Evolutionary conservation across 1,284 basidiomycete species (phyloP), one percentile per base, ranked within the genome.

Genomic region (Cystobasidiaceae sp.): DNA sequence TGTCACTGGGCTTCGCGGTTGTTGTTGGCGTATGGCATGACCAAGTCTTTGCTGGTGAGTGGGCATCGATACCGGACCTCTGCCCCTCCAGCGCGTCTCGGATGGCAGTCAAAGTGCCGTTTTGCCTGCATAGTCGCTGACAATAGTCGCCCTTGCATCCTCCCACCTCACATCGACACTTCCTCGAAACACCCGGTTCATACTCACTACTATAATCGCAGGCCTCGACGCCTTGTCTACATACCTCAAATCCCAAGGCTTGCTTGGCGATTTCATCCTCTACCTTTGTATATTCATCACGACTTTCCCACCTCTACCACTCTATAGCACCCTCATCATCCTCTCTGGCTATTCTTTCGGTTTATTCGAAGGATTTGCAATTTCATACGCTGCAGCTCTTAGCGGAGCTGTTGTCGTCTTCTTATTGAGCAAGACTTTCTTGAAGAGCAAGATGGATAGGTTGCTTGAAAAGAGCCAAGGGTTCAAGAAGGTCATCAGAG

Each of bases 281-380:
- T 74, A 76, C 45, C 69, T 75, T 46, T 71, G 77, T 41, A 78
- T 78, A 51, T 75, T 77, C 61, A 68, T 77, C 41, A 78, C 77
- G 1, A 77, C 75, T 33, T 75, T 78, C 49, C 77, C 80, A 2
- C 80, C 80, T 0, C 66, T 81, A 21, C 80, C 80, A 5, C 77
- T 81, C 15, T 81, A 81, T 71, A 81, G 80, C 64, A 81, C 80
- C 1, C 72, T 81, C 45, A 80, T 81, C 71, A 77, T 81, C 41
- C 73, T 81, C 2, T 77, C 77, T 11, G 80, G 80, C 7, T 81
- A 80, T 70, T 78, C 79, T 0, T 81, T 81, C 66, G 80, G 80
- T 19, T 76, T 79, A 7, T 76, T 77, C 75, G 71, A 79, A 55
- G 80, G 80, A 15, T 81, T 81, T 63, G 67, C 81, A 54, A 77